Evolutionary conservation across 345 rosid species (phyloP), one percentile per base, ranked within the genome.

Genomic region (Euphorbia lathyris): DNA sequence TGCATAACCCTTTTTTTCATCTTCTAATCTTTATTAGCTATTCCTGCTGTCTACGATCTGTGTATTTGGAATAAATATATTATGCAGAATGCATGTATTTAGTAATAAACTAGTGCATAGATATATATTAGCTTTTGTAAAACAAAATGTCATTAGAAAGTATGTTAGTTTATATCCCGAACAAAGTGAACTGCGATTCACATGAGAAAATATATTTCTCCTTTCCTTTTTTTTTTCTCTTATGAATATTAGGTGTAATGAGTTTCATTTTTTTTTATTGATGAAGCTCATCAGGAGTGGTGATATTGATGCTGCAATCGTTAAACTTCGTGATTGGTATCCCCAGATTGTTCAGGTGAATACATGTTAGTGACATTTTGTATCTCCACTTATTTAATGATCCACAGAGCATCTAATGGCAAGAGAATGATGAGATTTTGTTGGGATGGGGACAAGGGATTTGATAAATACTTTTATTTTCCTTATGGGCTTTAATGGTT

Each of bases 331-430:
- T 42, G 87, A 84, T 34, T 90, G 86, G 89, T 87, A 88, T 83
- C 99, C 99, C 65, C 86, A 89, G 75, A 82, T 89, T 68, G 83
- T 90, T 74, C 86, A 92, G 98, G 99, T 95, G 64, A 71, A 60
- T 68, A 19, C 48, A 58, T 13, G 8, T 56, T 20, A 19, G 5
- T 48, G 26, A 20, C 30, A 64, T 48, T 51, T 20, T 38, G 25
- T 19, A 13, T 51, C 13, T 1, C 40, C 45, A 14, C n/a, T 34
- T 55, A n/a, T 38, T 53, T 0, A 4, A 19, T 51, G 56, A 51
- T 51, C 9, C 23, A 6, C 8, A 51, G n/a, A 14, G 7, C 56
- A 4, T 51, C 23, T 19, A 48, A 19, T 51, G 25, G 56, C 56
- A 51, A 51, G 56, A 19, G 25, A 19, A 19, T 5, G 17, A 1